Evolutionary conservation across 192 early-diverging fungal species (phyloP).

Genomic region (Dispira simplex): DNA sequence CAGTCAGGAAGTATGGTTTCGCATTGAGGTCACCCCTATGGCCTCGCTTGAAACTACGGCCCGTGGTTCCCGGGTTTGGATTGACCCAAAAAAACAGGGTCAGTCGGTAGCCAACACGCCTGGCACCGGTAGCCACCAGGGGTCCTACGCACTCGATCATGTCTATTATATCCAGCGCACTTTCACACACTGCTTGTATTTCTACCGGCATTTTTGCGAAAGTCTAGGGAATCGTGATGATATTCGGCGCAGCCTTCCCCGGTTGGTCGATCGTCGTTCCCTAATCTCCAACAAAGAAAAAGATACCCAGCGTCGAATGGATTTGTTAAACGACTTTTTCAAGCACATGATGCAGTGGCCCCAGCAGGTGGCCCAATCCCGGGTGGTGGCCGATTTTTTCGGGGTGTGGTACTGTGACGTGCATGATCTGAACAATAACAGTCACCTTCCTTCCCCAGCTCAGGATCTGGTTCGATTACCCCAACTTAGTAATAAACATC

Average conservation of each 20-base stretch:
- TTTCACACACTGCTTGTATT: constrained; percentile 8
- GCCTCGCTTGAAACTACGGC: background rate
- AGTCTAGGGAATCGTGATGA: background rate
- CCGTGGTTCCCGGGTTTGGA: constrained; percentile 6
- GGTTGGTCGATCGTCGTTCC: constrained; percentile 5
- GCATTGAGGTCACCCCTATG: background rate
- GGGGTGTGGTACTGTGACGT: constrained; percentile 11
- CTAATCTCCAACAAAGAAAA: background rate
- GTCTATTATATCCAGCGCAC: constrained; percentile 11
- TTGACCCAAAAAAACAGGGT: constrained; percentile 7
- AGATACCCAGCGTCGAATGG: constrained; percentile 1
- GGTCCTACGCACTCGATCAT: background rate
- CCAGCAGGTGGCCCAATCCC: constrained; percentile 1
- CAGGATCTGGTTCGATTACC: no score
- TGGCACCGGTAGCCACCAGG: background rate
- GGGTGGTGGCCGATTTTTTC: constrained; percentile 1
- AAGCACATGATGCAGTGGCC: constrained; percentile 7
- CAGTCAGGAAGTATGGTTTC: constrained; percentile 10
- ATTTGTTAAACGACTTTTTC: constrained; percentile 1
- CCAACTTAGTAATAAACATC: no score
- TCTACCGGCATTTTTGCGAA: constrained; percentile 3
- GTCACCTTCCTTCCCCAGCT: background rate
- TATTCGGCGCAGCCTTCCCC: background rate
- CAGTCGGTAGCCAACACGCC: background rate
- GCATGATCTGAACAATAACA: background rate